These are phyloP conservation scores for Bertia moriformis DNA, from an alignment of 2,329 filamentous ascomycete genomes.

Conservation along the genomic window DNA sequence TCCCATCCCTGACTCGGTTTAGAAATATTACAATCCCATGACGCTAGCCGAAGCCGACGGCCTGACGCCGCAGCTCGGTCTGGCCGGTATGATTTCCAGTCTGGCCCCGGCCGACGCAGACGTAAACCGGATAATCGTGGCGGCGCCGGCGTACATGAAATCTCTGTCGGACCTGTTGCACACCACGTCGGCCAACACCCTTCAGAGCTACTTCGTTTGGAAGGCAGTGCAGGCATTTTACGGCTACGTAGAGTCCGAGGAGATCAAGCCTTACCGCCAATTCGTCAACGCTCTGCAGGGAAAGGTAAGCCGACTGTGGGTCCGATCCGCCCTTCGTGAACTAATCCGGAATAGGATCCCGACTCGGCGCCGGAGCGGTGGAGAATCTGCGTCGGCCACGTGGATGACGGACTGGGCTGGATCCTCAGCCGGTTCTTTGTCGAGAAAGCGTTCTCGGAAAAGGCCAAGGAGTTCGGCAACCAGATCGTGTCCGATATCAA, in stretches of 20 bases:
- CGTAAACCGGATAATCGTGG: slow-evolving; percentile 38
- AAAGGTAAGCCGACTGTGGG: no score
- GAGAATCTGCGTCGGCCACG: slow-evolving; percentile 44
- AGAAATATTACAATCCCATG: slow-evolving; percentile 54
- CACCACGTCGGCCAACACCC: slow-evolving; percentile 32
- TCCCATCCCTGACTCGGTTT: no score
- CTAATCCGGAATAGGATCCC: slow-evolving; percentile 46
- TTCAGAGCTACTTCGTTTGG: slow-evolving; percentile 52
- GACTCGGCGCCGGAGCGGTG: slow-evolving; percentile 49
- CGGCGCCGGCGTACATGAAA: slow-evolving; percentile 43
- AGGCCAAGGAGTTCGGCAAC: slow-evolving; percentile 52
- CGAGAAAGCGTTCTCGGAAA: slow-evolving; percentile 50
- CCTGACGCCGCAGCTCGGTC: slow-evolving; percentile 38
- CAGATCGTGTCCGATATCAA: slow-evolving; percentile 60
- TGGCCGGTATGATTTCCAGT: slow-evolving; percentile 33
- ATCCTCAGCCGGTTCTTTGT: slow-evolving; percentile 59
- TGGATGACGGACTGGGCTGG: slow-evolving; percentile 48
- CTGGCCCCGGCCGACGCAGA: slow-evolving; percentile 34
- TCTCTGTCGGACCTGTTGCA: slow-evolving; percentile 39
- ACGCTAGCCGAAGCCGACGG: slow-evolving; percentile 36
- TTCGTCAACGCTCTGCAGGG: slow-evolving; percentile 40
- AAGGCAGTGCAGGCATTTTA: slow-evolving; percentile 39
- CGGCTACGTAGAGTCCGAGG: slow-evolving; percentile 42
- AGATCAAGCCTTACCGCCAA: slow-evolving; percentile 41
- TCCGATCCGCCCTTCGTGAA: no score